Base-by-base conservation (phyloP, 345 rosid species). In the Atalantia buxifolia region DNA sequence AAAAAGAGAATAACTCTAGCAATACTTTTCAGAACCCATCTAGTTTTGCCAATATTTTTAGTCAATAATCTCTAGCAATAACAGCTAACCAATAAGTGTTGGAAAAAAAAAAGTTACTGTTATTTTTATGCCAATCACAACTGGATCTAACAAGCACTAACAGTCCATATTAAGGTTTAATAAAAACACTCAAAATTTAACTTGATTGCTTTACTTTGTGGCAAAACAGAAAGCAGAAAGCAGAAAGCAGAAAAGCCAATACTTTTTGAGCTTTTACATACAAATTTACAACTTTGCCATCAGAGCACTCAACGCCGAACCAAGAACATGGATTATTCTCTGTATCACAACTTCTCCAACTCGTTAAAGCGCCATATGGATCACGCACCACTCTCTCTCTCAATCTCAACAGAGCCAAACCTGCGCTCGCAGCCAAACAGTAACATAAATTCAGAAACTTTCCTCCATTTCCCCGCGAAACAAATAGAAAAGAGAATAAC, bases 291-390 rank as follows among this genome's bases (percentile, higher is more conserved):
- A 90, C 90, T 80, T 82, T 84, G 48, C 84, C 89, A 50, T 82
- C 79, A 38, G 80, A 84, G 76, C 90, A 91, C 74, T 77, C 84
- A 14, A 86, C 87, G 35, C 90, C 90, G 36, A 77, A 82, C 90
- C 90, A 89, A n/a, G 83, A 86, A 77, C 92, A 88, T 2, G 79
- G 87, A 84, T 84, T 85, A 63, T 69, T 24, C n/a, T 68, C 85
- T 74, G 84, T 83, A 71, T 83, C 81, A 59, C 75, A 48, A 48
- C 76, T 66, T 53, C 69, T 79, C 93, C 91, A 86, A 77, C 77
- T 79, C 48, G 74, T 77, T 80, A 88, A 81, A 75, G 85, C 88
- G 55, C 85, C 89, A 81, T 83, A 87, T 10, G 92, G 89, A 81
- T 88, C 90, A 6, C 72, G 82, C 74, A 72, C 85, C 56, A 88